Conservation (phyloP, 75 land plant species). For the Azolla pinnata region DNA sequence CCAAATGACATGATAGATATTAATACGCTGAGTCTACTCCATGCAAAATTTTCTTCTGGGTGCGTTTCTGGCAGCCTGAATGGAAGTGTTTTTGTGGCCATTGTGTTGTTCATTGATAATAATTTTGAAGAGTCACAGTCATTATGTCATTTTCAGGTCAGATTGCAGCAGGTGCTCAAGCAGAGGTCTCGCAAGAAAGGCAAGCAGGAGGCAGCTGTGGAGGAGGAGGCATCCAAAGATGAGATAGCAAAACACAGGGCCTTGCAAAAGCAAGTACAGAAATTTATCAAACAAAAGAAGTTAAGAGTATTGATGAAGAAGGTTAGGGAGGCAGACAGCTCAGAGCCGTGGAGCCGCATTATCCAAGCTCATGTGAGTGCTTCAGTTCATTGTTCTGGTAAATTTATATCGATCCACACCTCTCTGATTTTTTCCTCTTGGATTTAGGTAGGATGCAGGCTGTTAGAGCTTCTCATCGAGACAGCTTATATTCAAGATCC, state of each 20-base stretch:
- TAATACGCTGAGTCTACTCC: too few relatives aligned
- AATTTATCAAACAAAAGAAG: slow-evolving; percentile 53
- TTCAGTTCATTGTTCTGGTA: not conserved
- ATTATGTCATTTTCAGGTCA: too few relatives aligned
- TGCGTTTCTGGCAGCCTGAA: too few relatives aligned
- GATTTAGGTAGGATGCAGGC: slow-evolving; percentile 66
- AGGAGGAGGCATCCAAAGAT: too few relatives aligned
- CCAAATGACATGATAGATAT: too few relatives aligned
- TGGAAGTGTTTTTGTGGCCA: too few relatives aligned
- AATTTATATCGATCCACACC: not conserved
- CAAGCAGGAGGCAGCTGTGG: too few relatives aligned
- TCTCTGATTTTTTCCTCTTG: not conserved
- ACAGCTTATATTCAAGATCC: slow-evolving; percentile 78
- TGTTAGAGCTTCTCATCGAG: slow-evolving; percentile 63
- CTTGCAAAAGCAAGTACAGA: slow-evolving; percentile 44
- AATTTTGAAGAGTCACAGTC: too few relatives aligned
- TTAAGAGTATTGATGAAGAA: slow-evolving; percentile 33
- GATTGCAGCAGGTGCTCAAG: slow-evolving; percentile 43
- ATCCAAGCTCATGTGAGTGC: slow-evolving; percentile 60
- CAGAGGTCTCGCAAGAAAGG: slow-evolving; percentile 21
- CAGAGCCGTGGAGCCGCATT: slow-evolving; percentile 63
- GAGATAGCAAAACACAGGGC: slow-evolving; percentile 15
- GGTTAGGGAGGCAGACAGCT: slow-evolving; percentile 37
- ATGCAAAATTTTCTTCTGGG: too few relatives aligned
- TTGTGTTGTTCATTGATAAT: too few relatives aligned